Percentiles rank a stretch among this genome's conserved stretches.
phyloP scores from a whole-genome alignment of 192 early-diverging fungal species.

The Linnemannia hyalina region DNA sequence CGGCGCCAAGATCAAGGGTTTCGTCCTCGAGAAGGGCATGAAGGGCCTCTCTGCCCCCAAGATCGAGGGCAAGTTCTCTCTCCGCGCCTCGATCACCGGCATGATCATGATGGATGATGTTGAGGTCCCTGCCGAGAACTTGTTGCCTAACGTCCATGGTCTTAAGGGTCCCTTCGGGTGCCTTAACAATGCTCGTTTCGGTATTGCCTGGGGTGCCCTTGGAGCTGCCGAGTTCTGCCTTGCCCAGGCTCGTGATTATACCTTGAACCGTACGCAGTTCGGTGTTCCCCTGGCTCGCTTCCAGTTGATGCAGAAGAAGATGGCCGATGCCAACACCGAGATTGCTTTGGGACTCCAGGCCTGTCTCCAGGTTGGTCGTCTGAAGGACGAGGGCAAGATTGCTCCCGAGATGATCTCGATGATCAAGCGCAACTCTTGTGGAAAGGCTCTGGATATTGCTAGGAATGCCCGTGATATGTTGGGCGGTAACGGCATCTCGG shows the following conservation, averaged over 20 bases:
- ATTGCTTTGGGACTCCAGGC: constrained; percentile 92
- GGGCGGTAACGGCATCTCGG: constrained; percentile 96
- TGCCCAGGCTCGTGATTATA: constrained; percentile 89
- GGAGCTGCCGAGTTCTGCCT: constrained; percentile 96
- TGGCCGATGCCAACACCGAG: constrained; percentile 95
- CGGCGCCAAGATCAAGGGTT: constrained; percentile 88
- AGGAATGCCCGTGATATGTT: constrained; percentile 91
- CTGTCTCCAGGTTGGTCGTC: constrained; percentile 89
- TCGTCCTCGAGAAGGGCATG: constrained; percentile 97
- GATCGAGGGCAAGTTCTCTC: constrained; percentile 96
- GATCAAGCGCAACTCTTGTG: constrained; percentile 96
- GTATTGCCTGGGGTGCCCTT: constrained; percentile 96
- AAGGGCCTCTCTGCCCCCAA: constrained; percentile 88
- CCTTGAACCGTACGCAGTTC: constrained; percentile 93
- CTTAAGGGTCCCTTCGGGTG: constrained; percentile 97
- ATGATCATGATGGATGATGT: constrained; percentile 99
- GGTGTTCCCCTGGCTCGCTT: constrained; percentile 90
- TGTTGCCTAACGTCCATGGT: constrained; percentile 92
- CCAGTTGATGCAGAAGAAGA: constrained; percentile 97
- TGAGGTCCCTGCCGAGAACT: constrained; percentile 89
- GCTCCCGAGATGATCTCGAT: constrained; percentile 96
- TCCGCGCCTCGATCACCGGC: constrained; percentile 94
- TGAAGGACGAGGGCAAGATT: constrained; percentile 90
- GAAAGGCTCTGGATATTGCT: constrained; percentile 94
- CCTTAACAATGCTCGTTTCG: constrained; percentile 96